Evolutionary conservation across 495 filamentous ascomycete genomes (phyloP), one percentile per base, ranked within the genome.

Genomic region (Hypoxylon rickii): DNA sequence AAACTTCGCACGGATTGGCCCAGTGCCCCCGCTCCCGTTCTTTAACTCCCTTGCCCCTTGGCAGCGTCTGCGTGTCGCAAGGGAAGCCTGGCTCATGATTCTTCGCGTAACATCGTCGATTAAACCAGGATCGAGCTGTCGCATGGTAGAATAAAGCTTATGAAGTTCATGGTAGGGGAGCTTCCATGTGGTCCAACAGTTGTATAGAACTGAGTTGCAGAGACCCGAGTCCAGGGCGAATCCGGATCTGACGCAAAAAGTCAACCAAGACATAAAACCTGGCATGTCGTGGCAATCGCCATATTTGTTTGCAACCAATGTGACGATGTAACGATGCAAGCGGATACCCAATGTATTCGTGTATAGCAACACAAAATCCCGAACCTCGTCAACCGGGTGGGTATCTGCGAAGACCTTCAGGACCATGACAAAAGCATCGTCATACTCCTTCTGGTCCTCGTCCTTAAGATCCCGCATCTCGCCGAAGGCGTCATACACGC

Each of bases 291-390:
- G 67, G 16, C 69, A 52, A 36, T 65, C 60, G 8, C 51, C 74
- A 54, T 77, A 80, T 19, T 65, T 68, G 18, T 76, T 73, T n/a
- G 76, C 69, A 61, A 83, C 68, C 6, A 78, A n/a, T 16, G 70
- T 75, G 26, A 77, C 71, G 15, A 72, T 63, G 32, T 69, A 70
- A 24, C 45, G 53, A 42, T 64, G 68, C 18, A 79, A 22, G 2
- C 58, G 55, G 5, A 80, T 59, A n/a, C 61, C 55, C 3, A 73
- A 51, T 11, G 65, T 47, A 12, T 62, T 58, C 11, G 70, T 52
- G 38, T 74, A 81, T 11, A 34, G 41, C 20, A 53, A 65, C 34
- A 77, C 36, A 29, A 80, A 81, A 12, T 64, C 65, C 45, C 76
- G 72, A 3, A 70, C 74, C 49, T 81, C 73, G 5, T 43, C 34